These are phyloP conservation scores for Pseudonectria foliicola DNA, from an alignment of 2,329 filamentous ascomycete species.

Conservation along the genomic window DNA sequence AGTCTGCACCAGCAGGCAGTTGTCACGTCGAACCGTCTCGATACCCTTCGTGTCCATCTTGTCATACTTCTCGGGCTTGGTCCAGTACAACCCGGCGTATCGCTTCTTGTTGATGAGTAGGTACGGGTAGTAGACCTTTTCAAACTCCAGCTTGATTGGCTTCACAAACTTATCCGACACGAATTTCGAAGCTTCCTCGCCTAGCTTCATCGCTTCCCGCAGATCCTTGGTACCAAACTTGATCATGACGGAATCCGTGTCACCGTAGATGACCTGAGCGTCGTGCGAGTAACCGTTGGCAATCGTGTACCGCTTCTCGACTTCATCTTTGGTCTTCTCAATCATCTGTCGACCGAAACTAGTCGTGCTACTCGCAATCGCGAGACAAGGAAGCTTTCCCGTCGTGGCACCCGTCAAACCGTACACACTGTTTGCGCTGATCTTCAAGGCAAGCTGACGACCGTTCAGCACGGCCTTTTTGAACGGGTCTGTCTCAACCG, in stretches of 20 bases:
- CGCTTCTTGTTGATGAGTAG: conserved; percentile 99
- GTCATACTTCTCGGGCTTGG: conserved; percentile 86
- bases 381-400: conserved; percentile 88
- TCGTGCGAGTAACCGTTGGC: conserved; percentile 93
- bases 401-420: conserved; percentile 93
- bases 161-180: conserved; percentile 92
- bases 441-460: conserved; percentile 89
- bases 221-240: conserved; percentile 91
- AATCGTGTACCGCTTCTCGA: conserved; percentile 82
- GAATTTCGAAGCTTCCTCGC: conserved; percentile 82
- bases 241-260: conserved; percentile 99
- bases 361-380: conserved; percentile 94
- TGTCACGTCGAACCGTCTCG: conserved; percentile 94
- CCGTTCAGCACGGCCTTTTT: conserved; percentile 97
- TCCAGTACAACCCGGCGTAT: conserved; percentile 97
- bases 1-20: conserved; percentile 89
- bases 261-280: conserved; percentile 95
- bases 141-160: conserved; percentile 97
- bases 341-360: conserved; percentile 99
- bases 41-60: conserved; percentile 99
- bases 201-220: conserved; percentile 83
- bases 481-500: conserved; percentile 85
- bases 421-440: conserved; percentile 97
- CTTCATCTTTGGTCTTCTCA: conserved; percentile 94
- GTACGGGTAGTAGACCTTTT: conserved; percentile 98